Conservation (phyloP, 139 green algal genomes). For the Chlorella vulgaris region DNA sequence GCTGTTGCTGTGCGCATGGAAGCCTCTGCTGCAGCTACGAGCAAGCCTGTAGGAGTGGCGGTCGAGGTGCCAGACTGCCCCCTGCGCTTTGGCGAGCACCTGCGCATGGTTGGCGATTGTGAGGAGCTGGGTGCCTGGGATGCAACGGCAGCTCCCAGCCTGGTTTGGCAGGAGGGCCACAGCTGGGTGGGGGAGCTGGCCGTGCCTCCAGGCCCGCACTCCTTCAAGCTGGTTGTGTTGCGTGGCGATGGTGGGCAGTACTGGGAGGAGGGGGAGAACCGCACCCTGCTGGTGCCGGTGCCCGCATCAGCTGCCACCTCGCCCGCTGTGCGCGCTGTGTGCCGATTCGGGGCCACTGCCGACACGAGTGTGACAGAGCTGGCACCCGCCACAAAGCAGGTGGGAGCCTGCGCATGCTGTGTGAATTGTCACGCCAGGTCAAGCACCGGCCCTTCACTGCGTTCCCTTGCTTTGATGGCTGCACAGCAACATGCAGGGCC, state of each 20-base stretch:
- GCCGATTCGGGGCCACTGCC: background rate
- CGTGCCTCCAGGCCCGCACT: constrained; percentile 31
- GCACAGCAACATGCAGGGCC: too few relatives aligned
- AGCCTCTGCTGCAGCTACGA: background rate
- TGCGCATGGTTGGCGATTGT: constrained; percentile 41
- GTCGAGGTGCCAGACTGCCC: background rate
- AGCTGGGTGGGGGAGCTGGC: constrained; percentile 51
- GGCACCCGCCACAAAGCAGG: background rate
- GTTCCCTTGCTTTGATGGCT: too few relatives aligned
- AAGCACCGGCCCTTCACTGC: too few relatives aligned
- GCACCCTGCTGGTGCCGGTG: constrained; percentile 57
- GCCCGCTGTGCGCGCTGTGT: background rate
- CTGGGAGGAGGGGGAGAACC: constrained; percentile 75
- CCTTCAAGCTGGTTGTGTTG: constrained; percentile 53
- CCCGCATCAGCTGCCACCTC: background rate
- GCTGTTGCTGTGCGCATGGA: background rate
- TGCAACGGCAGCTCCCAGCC: background rate
- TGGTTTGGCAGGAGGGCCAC: constrained; percentile 57
- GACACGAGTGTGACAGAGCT: background rate
- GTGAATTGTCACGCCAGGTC: too few relatives aligned
- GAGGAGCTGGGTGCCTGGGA: constrained; percentile 49
- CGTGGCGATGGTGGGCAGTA: background rate
- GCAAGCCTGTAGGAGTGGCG: background rate
- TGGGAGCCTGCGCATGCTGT: too few relatives aligned
- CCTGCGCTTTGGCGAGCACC: constrained; percentile 35